Evolutionary conservation across 805 yeast species (phyloP), one percentile per base, ranked within the genome.

Genomic region (Teunomyces tritomae): DNA sequence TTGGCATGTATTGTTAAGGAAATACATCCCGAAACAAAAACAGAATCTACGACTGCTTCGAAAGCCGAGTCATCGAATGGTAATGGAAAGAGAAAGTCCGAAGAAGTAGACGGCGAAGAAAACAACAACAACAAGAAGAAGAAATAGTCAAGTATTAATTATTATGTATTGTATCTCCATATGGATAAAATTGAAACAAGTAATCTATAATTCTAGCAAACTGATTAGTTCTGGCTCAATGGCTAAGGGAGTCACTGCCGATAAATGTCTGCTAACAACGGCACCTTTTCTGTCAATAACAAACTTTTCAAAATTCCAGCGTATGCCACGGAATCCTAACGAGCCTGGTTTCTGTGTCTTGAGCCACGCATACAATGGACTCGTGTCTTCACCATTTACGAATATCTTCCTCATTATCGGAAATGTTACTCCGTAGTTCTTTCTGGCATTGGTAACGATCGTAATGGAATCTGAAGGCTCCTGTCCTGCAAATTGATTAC

Each of bases 401-500:
- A 54, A 44, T 13, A 67, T 58, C 52, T 72, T 73, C 20, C 58
- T 53, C 65, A 72, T 56, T 2, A 73, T 62, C 8, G 74, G 76
- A 51, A 70, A 73, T 8, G 68, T 58, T 5, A 71, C 73, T 1
- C 62, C 62, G 44, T 55, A 72, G 28, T 53, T 49, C 16, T 44
- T 20, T 13, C 59, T 59, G 14, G 61, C 59, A 13, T 49, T 52
- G 16, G 40, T 35, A 14, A 57, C 59, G 13, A 70, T 59, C 27
- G 59, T 48, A 3, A 39, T 78, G 44, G 79, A 82, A 2, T 79
- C 61, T 3, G 83, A 84, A 56, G 94, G 85, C 68, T 91, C 88
- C 73, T 94, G 86, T 57, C 79, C 71, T 20, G 86, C 91, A 63
- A 90, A 90, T 64, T 89, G 96, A 70, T 89, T 87, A 68, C 96